These are phyloP conservation scores for Sisymbrium altissimum DNA, from an alignment of 345 rosid species.

Conservation along the genomic window DNA sequence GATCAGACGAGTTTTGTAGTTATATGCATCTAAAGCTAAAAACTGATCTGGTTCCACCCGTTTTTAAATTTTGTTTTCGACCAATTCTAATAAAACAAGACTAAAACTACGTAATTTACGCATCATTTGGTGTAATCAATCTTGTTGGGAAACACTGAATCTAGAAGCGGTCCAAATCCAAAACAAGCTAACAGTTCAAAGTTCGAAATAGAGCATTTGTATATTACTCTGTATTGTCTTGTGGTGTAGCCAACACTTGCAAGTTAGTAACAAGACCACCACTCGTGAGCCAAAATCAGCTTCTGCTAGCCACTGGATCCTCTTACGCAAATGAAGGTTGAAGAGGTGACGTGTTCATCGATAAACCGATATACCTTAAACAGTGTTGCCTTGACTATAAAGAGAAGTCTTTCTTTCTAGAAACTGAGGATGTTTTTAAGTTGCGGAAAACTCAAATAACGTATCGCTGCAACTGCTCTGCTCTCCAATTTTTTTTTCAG, in stretches of 20 bases:
- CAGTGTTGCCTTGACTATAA: background rate
- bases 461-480: background rate
- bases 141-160: background rate
- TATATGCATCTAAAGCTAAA: no score
- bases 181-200: background rate
- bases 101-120: no score
- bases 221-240: background rate
- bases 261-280: background rate
- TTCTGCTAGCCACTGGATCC: background rate
- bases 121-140: no score
- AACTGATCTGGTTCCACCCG: no score
- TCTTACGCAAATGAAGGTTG: background rate
- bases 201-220: background rate
- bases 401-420: background rate
- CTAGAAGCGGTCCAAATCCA: background rate
- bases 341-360: background rate
- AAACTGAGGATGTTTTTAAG: background rate
- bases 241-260: slow-evolving; percentile 6
- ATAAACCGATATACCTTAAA: background rate
- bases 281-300: background rate
- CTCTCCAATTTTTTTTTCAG: background rate
- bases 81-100: no score
- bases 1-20: background rate
- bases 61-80: no score
- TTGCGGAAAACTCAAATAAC: background rate